Base-by-base conservation (phyloP, 331 rosid species). In the Saraca asoca region DNA sequence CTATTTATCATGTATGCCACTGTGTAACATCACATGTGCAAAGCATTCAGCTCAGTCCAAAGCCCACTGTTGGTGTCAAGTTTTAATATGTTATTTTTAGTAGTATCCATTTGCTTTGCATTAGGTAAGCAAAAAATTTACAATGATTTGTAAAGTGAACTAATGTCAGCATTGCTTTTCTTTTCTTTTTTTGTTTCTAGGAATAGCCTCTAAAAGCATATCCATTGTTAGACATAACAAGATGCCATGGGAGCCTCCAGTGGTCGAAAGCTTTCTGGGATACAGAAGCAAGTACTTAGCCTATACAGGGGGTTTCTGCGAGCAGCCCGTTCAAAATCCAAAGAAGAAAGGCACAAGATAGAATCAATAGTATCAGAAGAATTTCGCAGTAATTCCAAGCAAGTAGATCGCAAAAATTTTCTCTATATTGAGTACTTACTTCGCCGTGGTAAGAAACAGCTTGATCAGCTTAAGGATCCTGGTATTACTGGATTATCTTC, bases 251-350 rank as follows among this genome's bases (percentile, higher is more conserved):
- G 77, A 43, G 69, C 63, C 60, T 65, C 78, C 0, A 17, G 58
- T n/a, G 85, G 70, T 12, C 80, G 73, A 24, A 88, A 80, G 71
- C 90, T 91, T 35, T 92, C 96, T 7, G 96, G 96, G 41, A 75
- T 92, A 89, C 98, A 92, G 66, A 92, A 74, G 52, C 96, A 92
- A 79, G 96, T 92, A 4, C 93, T 93, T 9, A 69, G 90, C 43
- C 64, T 89, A 20, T 93, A 87, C 81, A 81, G 95, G 78, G 87
- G 83, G 13, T 93, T 93, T 84, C 74, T 93, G 9, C 85, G 95
- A 45, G 85, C 85, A 2, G 88, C 98, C 0, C 95, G 91, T 5
- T 74, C 82, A 18, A 92, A 89, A 73, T 76, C 88, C 0, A 34
- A 57, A 2, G 85, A 78, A 54, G 98, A 92, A 62, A 74, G 95